Percentiles rank a stretch among this genome's conserved stretches.
phyloP scores from a whole-genome alignment of 768 basidiomycete genomes.

The Holtermanniella nyarrowii region DNA sequence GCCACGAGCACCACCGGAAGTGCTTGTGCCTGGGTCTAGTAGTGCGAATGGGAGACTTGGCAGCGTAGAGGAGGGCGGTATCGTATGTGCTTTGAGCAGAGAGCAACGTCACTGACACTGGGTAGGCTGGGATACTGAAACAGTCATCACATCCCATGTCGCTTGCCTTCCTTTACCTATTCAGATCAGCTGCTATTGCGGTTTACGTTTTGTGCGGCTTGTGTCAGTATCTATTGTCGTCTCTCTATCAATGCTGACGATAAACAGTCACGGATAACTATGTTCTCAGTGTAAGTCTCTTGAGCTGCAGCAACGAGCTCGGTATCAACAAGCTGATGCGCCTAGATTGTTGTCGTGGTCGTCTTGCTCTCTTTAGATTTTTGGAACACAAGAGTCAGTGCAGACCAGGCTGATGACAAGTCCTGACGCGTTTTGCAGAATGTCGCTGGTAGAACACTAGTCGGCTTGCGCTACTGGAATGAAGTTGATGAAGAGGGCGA shows the following conservation, averaged over 20 bases:
- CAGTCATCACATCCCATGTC: constrained; percentile 49
- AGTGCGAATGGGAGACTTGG: constrained; percentile 63
- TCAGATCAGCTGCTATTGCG: constrained; percentile 74
- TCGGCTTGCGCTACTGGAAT: constrained; percentile 96
- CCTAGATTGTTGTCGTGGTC: constrained; percentile 77
- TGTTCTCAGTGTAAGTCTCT: constrained; percentile 68
- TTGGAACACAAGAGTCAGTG: constrained; percentile 86
- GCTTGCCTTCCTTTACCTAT: constrained; percentile 79
- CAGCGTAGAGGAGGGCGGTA: constrained; percentile 66
- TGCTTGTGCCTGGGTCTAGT: constrained; percentile 43
- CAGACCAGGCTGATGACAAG: neutral
- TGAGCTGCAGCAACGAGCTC: too few species aligned
- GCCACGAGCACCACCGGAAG: constrained; percentile 42
- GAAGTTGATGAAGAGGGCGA: constrained; percentile 97
- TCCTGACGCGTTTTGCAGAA: constrained; percentile 49
- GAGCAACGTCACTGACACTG: constrained; percentile 43
- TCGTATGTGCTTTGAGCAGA: constrained; percentile 42
- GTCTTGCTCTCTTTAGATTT: constrained; percentile 94
- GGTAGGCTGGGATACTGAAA: constrained; percentile 27
- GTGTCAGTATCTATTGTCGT: constrained; percentile 18
- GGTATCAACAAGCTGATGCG: neutral
- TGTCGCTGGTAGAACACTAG: constrained; percentile 82
- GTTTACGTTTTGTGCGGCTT: constrained; percentile 88
- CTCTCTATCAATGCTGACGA: constrained; percentile 13
- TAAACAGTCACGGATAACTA: constrained; percentile 71